A percentile compares a stretch with the other conserved stretches of the same genome.
Conservation (phyloP, 108 stramenopile species). For the Stephanodiscus triporus region DNA sequence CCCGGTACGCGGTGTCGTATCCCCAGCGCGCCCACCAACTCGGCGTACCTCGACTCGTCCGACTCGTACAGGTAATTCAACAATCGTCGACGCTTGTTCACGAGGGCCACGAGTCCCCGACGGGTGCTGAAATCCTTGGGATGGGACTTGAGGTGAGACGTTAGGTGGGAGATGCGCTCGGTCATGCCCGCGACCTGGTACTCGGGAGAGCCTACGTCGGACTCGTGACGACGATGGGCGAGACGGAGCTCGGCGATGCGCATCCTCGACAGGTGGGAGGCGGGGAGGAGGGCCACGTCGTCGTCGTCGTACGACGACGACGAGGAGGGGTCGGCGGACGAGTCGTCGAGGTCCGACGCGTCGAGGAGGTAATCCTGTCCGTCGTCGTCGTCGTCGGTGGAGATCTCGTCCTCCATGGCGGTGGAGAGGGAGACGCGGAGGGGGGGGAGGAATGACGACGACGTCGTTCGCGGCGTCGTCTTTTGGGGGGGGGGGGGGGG, state of each 20-base stretch:
- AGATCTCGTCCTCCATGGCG: conserved; percentile 33
- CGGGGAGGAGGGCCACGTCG: conserved; percentile 64
- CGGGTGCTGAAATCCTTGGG: conserved; percentile 96
- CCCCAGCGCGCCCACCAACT: conserved; percentile 67
- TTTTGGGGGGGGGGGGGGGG: neutral
- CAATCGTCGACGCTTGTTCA: conserved; percentile 95
- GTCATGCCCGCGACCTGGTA: conserved; percentile 96
- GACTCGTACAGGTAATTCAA: conserved; percentile 86
- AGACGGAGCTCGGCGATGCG: conserved; percentile 65
- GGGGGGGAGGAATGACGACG: too few relatives aligned
- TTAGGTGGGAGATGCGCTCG: conserved; percentile 93
- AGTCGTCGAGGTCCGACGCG: conserved; percentile 61
- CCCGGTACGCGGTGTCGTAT: conserved; percentile 90
- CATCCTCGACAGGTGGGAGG: conserved; percentile 50
- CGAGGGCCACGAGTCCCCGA: conserved; percentile 93
- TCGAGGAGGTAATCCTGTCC: conserved; percentile 72
- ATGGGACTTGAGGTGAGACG: conserved; percentile 88
- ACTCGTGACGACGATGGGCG: conserved; percentile 80
- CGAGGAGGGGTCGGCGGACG: conserved; percentile 44
- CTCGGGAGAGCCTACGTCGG: conserved; percentile 90
- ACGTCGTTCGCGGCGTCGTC: too few relatives aligned
- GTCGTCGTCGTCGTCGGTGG: conserved; percentile 51
- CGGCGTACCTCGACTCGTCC: conserved; percentile 69
- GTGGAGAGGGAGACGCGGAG: neutral
- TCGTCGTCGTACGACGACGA: conserved; percentile 54